phyloP scores from a whole-genome alignment of 2,329 filamentous ascomycete species.

The Botrytis fragariae region DNA sequence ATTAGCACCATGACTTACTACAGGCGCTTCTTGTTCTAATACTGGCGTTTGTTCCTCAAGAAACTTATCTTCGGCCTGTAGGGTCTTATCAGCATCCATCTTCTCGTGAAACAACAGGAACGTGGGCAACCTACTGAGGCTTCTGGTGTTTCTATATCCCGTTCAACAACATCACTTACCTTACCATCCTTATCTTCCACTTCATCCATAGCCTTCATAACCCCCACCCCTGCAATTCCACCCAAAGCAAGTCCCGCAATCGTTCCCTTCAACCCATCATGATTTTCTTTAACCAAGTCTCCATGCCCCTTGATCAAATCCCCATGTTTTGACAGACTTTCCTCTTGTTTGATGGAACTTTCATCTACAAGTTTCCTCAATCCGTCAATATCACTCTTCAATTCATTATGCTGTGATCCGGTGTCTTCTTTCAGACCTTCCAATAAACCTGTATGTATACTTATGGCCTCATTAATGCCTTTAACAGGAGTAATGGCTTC shows the following conservation, averaged over 20 bases:
- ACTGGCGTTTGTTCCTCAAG: not conserved
- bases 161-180: not conserved
- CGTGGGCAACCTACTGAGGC: not conserved
- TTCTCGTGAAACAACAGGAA: not conserved
- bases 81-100: not conserved
- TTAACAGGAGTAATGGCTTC: not conserved
- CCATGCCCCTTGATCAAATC: conserved; percentile 26
- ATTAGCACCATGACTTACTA: not conserved
- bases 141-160: not conserved
- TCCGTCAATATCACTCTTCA: conserved; percentile 27
- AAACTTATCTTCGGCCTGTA: not conserved
- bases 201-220: not conserved
- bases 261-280: conserved; percentile 28
- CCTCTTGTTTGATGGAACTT: conserved; percentile 22
- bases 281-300: conserved; percentile 29
- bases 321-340: conserved; percentile 25
- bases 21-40: not conserved
- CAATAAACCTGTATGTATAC: conserved; percentile 26
- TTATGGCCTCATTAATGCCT: not conserved
- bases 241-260: conserved; percentile 29
- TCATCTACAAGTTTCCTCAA: conserved; percentile 30
- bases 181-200: not conserved
- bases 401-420: conserved; percentile 24
- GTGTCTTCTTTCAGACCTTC: conserved; percentile 24
- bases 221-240: conserved; percentile 23